phyloP scores from a whole-genome alignment of 192 early-diverging fungal genomes.

The Coemansia sp. region DNA sequence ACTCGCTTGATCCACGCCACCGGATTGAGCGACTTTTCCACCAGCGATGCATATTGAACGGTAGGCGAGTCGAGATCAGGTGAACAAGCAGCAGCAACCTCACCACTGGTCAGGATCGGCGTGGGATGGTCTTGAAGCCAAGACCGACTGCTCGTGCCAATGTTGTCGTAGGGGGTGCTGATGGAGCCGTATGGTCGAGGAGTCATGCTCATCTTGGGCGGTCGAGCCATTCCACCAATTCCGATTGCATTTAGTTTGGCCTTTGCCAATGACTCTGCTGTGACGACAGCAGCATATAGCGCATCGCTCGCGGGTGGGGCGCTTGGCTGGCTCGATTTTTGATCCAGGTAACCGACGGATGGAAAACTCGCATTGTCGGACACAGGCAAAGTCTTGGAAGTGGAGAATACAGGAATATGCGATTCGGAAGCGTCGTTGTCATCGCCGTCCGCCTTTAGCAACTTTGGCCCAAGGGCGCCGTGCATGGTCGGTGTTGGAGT shows the following conservation, averaged over 20 bases:
- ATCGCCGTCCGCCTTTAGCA: background rate
- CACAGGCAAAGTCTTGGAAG: background rate
- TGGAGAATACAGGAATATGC: background rate
- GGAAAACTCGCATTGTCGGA: background rate
- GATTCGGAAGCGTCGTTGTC: background rate
- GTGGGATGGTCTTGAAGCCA: slow-evolving; percentile 35
- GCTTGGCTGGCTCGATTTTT: background rate
- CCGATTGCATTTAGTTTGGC: background rate
- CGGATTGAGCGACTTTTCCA: slow-evolving; percentile 46
- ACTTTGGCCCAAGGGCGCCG: background rate
- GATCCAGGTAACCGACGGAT: background rate
- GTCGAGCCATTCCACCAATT: background rate
- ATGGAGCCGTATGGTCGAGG: slow-evolving; percentile 32
- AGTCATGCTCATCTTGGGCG: slow-evolving; percentile 2
- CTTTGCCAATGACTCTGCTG: background rate
- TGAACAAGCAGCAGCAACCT: background rate
- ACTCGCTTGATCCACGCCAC: slow-evolving; percentile 43
- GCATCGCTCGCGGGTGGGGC: background rate
- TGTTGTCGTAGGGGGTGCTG: slow-evolving; percentile 39
- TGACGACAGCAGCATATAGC: background rate
- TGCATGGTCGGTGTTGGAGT: slow-evolving; percentile 24
- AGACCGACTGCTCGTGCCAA: slow-evolving; percentile 20
- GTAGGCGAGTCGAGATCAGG: background rate
- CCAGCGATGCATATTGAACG: slow-evolving; percentile 14
- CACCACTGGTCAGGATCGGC: background rate